Evolutionary conservation across 148 eudicot species (phyloP), one percentile per base, ranked within the genome.

Genomic region (Pouteria glomerata): DNA sequence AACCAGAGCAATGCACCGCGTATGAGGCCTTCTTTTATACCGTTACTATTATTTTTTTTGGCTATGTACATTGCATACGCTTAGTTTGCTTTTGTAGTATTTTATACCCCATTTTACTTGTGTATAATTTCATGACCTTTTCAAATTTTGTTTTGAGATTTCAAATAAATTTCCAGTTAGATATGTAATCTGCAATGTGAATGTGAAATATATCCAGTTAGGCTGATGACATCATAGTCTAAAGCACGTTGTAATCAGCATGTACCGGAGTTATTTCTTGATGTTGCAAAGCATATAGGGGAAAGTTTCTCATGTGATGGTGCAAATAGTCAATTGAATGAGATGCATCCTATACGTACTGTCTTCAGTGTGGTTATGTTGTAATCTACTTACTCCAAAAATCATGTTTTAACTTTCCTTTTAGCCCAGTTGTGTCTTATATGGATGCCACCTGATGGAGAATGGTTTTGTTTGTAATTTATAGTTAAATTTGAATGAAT

Each of bases 351-450:
- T 29, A 27, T 16, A 57, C n/a, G n/a, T n/a, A n/a, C n/a, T n/a
- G n/a, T n/a, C n/a, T n/a, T n/a, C 6, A 39, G 3, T 57, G 6
- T 11, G 2, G 61, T 57, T 23, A 57, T 26, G 35, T 57, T n/a
- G n/a, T 5, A 11, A 29, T 21, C 23, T 1, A 53, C 27, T 2
- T 53, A 6, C 57, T 57, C 34, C 61, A 57, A 42, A 7, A 57
- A 57, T 70, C 41, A 42, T 57, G 27, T 70, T 27, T 70, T n/a
- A n/a, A n/a, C n/a, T n/a, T n/a, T n/a, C n/a, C n/a, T 39, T 57
- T 51, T 70, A 39, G 45, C 7, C n/a, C 0, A 29, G 11, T 57
- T 57, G 33, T 33, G n/a, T 6, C 26, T 57, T 57, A 1, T 57
- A 6, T 57, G 35, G 61, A 57, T 57, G 1, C 5, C 61, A 57